Percentiles rank a stretch among this genome's conserved stretches.
These are phyloP conservation scores for Nakaseomyces kungkrabaensis DNA, from an alignment of 1,139 yeast species.

Conservation along the genomic window DNA sequence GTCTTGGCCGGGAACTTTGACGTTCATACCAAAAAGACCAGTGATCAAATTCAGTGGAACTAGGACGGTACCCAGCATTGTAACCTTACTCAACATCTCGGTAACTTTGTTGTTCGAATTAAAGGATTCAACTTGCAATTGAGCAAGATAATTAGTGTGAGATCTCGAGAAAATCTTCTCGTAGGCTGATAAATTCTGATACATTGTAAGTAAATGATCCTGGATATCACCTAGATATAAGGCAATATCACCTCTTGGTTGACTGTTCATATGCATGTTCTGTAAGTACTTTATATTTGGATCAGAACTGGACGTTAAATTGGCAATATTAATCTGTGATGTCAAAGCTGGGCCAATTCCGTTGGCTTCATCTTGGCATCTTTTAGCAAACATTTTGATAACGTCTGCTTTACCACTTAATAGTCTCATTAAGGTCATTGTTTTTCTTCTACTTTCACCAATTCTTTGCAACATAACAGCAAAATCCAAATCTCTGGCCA, in stretches of 20 bases:
- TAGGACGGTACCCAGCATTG: constrained; percentile 79
- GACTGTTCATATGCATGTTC: constrained; percentile 32
- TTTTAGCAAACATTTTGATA: constrained; percentile 90
- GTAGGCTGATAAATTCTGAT: constrained; percentile 76
- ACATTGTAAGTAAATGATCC: constrained; percentile 95
- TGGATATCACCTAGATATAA: constrained; percentile 92
- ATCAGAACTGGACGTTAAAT: constrained; percentile 19
- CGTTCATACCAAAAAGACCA: constrained; percentile 96
- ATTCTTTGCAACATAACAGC: constrained; percentile 66
- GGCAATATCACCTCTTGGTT: constrained; percentile 76
- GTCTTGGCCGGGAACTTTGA: constrained; percentile 66
- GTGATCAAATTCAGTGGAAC: constrained; percentile 86
- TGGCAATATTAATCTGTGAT: constrained; percentile 31
- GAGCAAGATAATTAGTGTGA: constrained; percentile 87
- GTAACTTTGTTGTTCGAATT: constrained; percentile 77
- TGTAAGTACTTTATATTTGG: background rate
- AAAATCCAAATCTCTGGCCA: constrained; percentile 54
- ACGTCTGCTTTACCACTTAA: constrained; percentile 95
- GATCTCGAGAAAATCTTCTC: constrained; percentile 90
- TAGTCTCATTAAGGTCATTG: constrained; percentile 85
- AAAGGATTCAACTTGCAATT: constrained; percentile 85
- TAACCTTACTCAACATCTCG: constrained; percentile 78
- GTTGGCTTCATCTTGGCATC: constrained; percentile 65
- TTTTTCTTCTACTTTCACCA: constrained; percentile 82
- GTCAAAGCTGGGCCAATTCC: constrained; percentile 32